phyloP scores from a whole-genome alignment of 805 yeast species.

The Pichia cabralensis region DNA sequence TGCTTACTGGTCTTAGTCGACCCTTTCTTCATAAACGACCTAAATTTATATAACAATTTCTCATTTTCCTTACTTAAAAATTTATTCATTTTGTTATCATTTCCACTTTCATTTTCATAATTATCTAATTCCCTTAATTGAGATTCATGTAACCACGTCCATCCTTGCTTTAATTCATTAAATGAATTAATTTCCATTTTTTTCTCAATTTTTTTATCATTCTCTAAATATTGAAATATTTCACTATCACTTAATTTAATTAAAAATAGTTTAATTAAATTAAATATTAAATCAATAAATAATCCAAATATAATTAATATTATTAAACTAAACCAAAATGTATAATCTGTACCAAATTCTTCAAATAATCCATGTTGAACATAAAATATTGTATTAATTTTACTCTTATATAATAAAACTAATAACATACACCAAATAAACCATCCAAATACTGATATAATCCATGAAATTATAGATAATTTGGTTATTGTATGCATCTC shows the following conservation, averaged over 20 bases:
- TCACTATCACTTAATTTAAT: slow-evolving; percentile 68
- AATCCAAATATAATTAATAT: slow-evolving; percentile 49
- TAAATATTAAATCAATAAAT: slow-evolving; percentile 54
- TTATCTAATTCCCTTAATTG: slow-evolving; percentile 19
- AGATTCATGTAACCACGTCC: slow-evolving; percentile 47
- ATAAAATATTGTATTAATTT: slow-evolving; percentile 50
- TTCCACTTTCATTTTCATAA: slow-evolving; percentile 7
- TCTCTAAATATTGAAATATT: slow-evolving; percentile 67
- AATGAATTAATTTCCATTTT: slow-evolving; percentile 65
- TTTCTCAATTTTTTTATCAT: slow-evolving; percentile 53
- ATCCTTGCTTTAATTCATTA: slow-evolving; percentile 65
- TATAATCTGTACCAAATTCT: slow-evolving; percentile 68
- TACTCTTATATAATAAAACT: slow-evolving; percentile 52
- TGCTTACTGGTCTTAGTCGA: slow-evolving; percentile 22
- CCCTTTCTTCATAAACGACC: slow-evolving; percentile 27
- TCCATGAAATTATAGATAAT: slow-evolving; percentile 53
- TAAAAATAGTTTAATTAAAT: slow-evolving; percentile 44
- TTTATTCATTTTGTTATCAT: neutral
- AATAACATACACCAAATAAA: slow-evolving; percentile 72
- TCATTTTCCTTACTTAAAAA: slow-evolving; percentile 10
- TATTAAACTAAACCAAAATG: slow-evolving; percentile 78
- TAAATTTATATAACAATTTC: slow-evolving; percentile 16
- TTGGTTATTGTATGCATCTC: slow-evolving; percentile 73
- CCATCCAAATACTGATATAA: slow-evolving; percentile 78
- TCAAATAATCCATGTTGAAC: slow-evolving; percentile 59